These are phyloP conservation scores for Domatiomyces catenatus DNA, from an alignment of 2,329 filamentous ascomycete genomes.

Conservation along the genomic window DNA sequence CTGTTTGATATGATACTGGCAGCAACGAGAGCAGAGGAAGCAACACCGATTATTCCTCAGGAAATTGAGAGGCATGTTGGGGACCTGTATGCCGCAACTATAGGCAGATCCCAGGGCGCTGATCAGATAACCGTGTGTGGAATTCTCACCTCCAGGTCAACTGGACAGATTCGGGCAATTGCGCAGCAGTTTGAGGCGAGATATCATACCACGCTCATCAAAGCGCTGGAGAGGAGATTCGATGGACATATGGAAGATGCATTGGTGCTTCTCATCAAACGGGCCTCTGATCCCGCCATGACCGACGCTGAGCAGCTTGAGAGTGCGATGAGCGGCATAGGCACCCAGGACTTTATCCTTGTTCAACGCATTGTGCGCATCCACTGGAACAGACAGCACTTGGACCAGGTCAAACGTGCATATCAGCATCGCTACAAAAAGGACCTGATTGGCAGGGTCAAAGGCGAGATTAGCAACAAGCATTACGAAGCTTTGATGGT, in stretches of 20 bases:
- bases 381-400: slow-evolving; percentile 66
- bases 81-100: slow-evolving; percentile 62
- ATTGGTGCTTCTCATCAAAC: slow-evolving; percentile 60
- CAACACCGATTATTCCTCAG: slow-evolving; percentile 54
- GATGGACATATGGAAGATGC: slow-evolving; percentile 84
- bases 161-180: slow-evolving; percentile 74
- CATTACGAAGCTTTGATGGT: slow-evolving; percentile 58
- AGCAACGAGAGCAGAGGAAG: slow-evolving; percentile 63
- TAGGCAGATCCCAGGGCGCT: slow-evolving; percentile 52
- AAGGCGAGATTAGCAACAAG: slow-evolving; percentile 71
- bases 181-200: slow-evolving; percentile 56
- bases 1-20: slow-evolving; percentile 72
- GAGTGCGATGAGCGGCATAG: slow-evolving; percentile 68
- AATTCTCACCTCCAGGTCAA: slow-evolving; percentile 59
- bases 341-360: slow-evolving; percentile 72
- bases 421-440: slow-evolving; percentile 57
- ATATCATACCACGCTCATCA: slow-evolving; percentile 55
- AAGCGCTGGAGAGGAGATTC: slow-evolving; percentile 67
- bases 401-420: slow-evolving; percentile 63
- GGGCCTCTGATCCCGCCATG: slow-evolving; percentile 65
- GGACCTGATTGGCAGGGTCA: slow-evolving; percentile 54
- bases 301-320: slow-evolving; percentile 73
- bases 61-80: slow-evolving; percentile 61
- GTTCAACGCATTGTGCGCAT: slow-evolving; percentile 60
- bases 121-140: slow-evolving; percentile 65